Evolutionary conservation across 1,139 yeast genomes (phyloP), one percentile per base, ranked within the genome.

Genomic region (Geotrichum histeridarum): DNA sequence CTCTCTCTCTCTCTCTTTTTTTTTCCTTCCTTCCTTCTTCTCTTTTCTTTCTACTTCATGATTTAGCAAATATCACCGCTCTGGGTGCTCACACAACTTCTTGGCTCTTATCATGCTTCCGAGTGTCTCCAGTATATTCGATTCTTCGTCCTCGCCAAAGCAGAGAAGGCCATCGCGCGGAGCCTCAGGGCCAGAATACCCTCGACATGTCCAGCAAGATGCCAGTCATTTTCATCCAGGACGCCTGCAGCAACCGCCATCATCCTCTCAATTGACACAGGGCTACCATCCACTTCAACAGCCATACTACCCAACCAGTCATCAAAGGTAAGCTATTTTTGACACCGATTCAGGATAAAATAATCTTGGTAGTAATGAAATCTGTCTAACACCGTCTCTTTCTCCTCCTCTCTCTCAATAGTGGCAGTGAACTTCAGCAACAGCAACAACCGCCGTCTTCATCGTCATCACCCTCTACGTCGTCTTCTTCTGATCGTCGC

Each of bases 71-170:
- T 22, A 22, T 22, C 27, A 22, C 5, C 27, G 27, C 5, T 22
- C 27, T 22, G 27, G 27, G 27, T 22, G 27, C 5, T 22, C 27
- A 22, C 27, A 22, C 27, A 22, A 22, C 27, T 22, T 22, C 27
- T 22, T 22, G 27, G 27, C 4, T 22, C 27, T 22, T 7, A 43
- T n/a, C 15, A 51, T 51, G 54, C 48, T 51, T 41, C 54, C 54
- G 17, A 47, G 54, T 27, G 51, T 51, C n/a, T 42, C 50, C 17
- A 46, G 50, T 42, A 27, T 51, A n/a, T 39, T 45, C 17, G 54
- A 51, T 37, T 46, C 54, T 4, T 39, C 33, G 35, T 42, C 27
- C 39, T 31, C 39, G 17, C 12, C 38, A 31, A 31, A 22, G 22
- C 42, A 33, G n/a, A 33, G 27, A 22, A 3, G 27, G 27, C 27